phyloP scores from a whole-genome alignment of 352 stramenopile species.

The Phytophthora citrophthora region DNA sequence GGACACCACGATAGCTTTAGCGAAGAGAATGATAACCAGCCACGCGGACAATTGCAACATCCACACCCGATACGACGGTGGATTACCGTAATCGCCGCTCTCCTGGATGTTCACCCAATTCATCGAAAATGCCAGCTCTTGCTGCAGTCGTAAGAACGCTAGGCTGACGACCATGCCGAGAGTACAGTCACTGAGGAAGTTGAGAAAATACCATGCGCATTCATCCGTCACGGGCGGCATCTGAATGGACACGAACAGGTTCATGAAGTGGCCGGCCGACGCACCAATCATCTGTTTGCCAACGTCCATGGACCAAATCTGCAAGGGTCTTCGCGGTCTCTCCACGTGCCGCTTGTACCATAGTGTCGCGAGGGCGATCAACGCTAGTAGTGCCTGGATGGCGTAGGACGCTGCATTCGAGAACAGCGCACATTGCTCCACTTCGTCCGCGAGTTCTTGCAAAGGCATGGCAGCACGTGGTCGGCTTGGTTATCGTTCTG shows the following conservation, averaged over 20 bases:
- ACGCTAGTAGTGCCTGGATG: constrained; percentile 70
- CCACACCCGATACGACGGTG: constrained; percentile 75
- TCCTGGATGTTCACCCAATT: constrained; percentile 81
- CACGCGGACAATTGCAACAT: constrained; percentile 60
- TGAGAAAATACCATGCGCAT: constrained; percentile 89
- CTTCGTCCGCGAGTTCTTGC: constrained; percentile 21
- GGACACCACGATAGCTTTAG: constrained; percentile 79
- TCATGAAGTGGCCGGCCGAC: constrained; percentile 71
- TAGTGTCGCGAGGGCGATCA: constrained; percentile 72
- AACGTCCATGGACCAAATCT: constrained; percentile 86
- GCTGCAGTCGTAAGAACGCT: constrained; percentile 74
- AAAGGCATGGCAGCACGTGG: constrained; percentile 12
- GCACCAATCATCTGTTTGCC: constrained; percentile 84
- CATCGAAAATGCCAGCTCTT: constrained; percentile 76
- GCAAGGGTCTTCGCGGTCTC: constrained; percentile 62
- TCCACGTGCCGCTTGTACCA: constrained; percentile 90
- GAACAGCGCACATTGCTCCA: constrained; percentile 64
- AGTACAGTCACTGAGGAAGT: constrained; percentile 83
- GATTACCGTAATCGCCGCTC: constrained; percentile 78
- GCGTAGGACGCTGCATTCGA: constrained; percentile 72
- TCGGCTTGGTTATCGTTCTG: constrained; percentile 1
- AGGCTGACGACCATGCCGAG: constrained; percentile 83
- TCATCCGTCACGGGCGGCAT: constrained; percentile 83
- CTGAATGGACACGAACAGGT: constrained; percentile 71
- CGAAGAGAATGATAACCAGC: constrained; percentile 81